Percentiles rank a stretch among this genome's conserved stretches.
Evolutionary conservation across 768 basidiomycete genomes (phyloP).

Genomic region (Kondoa malvinella): DNA sequence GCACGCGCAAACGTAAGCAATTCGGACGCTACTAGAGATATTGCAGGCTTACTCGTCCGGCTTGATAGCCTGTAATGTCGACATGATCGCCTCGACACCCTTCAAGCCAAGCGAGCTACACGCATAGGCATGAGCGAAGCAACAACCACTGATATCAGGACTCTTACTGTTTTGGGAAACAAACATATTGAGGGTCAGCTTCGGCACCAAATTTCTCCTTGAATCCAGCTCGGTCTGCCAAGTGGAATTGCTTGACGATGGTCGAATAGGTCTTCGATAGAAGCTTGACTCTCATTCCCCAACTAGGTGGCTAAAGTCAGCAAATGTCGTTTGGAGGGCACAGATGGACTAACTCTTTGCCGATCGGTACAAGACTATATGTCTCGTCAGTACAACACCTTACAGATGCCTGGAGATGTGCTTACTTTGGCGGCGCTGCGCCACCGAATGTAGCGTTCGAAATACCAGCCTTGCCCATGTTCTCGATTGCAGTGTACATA

Average conservation of each 20-base stretch:
- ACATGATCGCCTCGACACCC: conserved; percentile 33
- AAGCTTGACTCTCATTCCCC: conserved; percentile 31
- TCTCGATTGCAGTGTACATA: conserved; percentile 33
- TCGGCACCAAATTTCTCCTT: conserved; percentile 30
- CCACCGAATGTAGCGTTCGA: conserved; percentile 35
- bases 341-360: conserved; percentile 30
- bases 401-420: not conserved
- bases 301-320: not conserved
- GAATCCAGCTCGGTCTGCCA: conserved; percentile 35
- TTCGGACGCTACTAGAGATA: no score
- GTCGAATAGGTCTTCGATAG: conserved; percentile 36
- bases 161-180: conserved; percentile 24
- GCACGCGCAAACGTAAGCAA: no score
- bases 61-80: conserved; percentile 31
- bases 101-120: conserved; percentile 31
- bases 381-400: not conserved
- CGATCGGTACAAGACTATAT: conserved; percentile 24
- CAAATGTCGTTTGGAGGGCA: conserved; percentile 27
- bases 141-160: not conserved
- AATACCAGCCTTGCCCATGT: conserved; percentile 34
- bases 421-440: conserved; percentile 13
- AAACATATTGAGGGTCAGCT: conserved; percentile 25
- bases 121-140: not conserved
- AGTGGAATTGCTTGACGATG: conserved; percentile 31
- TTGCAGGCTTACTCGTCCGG: no score